Evolutionary conservation across 108 stramenopile species (phyloP).

Genomic region (Cafeteria roenbergensis): DNA sequence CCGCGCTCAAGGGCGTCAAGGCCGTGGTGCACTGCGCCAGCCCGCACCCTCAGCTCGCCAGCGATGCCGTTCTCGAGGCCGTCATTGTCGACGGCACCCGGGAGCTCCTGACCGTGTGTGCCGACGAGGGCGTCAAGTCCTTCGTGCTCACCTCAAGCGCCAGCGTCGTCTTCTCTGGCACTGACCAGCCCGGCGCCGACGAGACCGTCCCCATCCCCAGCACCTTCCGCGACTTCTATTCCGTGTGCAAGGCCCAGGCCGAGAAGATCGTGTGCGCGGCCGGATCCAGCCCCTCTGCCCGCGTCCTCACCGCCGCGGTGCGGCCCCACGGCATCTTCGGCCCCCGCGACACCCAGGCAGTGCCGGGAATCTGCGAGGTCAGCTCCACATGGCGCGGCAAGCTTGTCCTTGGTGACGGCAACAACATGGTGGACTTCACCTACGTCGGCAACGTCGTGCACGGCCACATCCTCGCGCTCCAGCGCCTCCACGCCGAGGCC

Average conservation of each 20-base stretch:
- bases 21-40: slow-evolving; percentile 27
- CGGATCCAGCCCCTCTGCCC: background rate
- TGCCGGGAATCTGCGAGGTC: background rate
- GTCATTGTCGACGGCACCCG: slow-evolving; percentile 14
- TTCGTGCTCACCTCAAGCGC: slow-evolving; percentile 29
- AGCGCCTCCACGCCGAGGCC: background rate
- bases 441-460: slow-evolving; percentile 37
- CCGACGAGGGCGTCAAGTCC: slow-evolving; percentile 18
- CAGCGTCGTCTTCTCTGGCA: slow-evolving; percentile 23
- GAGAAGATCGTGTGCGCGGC: slow-evolving; percentile 20
- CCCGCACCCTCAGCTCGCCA: background rate
- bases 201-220: slow-evolving; percentile 23
- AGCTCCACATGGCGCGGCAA: background rate
- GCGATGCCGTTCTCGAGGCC: background rate
- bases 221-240: slow-evolving; percentile 13
- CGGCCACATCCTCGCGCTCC: slow-evolving; percentile 32
- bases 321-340: slow-evolving; percentile 31
- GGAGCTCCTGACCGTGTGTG: slow-evolving; percentile 21
- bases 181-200: slow-evolving; percentile 14
- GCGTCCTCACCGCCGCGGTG: slow-evolving; percentile 18
- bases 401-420: slow-evolving; percentile 20
- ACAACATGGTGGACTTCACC: slow-evolving; percentile 29
- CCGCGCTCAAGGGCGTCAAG: slow-evolving; percentile 22
- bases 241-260: slow-evolving; percentile 24
- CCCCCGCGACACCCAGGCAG: background rate